Base-by-base conservation (phyloP, 2,329 filamentous ascomycete species). In the Magnaporthiopsis incrustans region DNA sequence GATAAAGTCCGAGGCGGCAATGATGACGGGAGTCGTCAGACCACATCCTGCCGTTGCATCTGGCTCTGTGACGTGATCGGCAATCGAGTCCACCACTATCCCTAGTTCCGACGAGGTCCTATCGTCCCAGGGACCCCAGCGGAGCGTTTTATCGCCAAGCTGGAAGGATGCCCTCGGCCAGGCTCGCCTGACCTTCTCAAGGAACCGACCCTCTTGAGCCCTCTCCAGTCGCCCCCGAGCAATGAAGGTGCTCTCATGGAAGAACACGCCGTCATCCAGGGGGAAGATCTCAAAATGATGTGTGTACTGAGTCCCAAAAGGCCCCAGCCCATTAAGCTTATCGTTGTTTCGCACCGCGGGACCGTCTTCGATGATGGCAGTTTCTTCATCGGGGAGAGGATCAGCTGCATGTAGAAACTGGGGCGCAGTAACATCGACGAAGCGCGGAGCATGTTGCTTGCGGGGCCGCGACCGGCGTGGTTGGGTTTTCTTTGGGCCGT, bases 261-360 rank as follows among this genome's bases (percentile, higher is more conserved):
- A 88, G 71, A 81, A 88, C 0, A 83, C 78, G 3, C 81, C 81
- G 8, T 73, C 69, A 56, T 82, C 80, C 35, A 89, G 73, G 25
- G 85, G 85, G 63, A 87, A 86, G 5, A 85, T 73, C 59, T 88
- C 85, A 66, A 89, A 89, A 69, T 89, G 81, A 44, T 82, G 79
- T 0, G 85, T 83, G 70, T 88, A 89, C 30, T 80, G 78, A 1
- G 83, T 85, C 1, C 86, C 86, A 70, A 85, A 87, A 0, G 84
- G 83, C 0, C 82, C 84, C 10, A 89, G 74, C 1, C 85, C 84
- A 14, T 71, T 68, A n/a, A 88, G 70, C 66, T 79, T 83, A 58
- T 71, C 69, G 6, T 67, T 65, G n/a, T 67, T 67, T 61, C 68
- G 65, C 4, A 69, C 64, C 4, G 63, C 59, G 18, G 68, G 64